Evolutionary conservation across 306 rosid genomes (phyloP).

Genomic region (Pyrus pyrifolia): DNA sequence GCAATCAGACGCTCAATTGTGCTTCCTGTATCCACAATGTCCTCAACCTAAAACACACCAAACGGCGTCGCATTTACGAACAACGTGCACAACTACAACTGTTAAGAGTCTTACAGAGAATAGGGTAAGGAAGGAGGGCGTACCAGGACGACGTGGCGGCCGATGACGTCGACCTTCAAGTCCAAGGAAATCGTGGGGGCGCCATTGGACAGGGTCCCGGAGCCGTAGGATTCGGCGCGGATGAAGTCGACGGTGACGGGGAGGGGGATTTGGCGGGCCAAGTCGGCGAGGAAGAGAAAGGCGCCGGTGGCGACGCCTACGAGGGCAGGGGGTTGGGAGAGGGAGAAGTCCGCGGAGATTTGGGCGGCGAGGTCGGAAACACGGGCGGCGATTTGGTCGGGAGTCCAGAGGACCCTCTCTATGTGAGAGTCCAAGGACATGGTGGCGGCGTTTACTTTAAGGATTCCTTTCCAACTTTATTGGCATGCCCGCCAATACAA

Average conservation of each 20-base stretch:
- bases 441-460: not conserved
- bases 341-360: slow-evolving; percentile 37
- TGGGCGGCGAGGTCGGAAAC: slow-evolving; percentile 58
- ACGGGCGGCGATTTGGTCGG: slow-evolving; percentile 58
- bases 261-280: slow-evolving; percentile 55
- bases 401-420: slow-evolving; percentile 53
- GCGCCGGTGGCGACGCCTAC: slow-evolving; percentile 93
- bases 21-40: slow-evolving; percentile 75
- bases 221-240: slow-evolving; percentile 72
- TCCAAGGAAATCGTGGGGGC: slow-evolving; percentile 54
- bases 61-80: not conserved
- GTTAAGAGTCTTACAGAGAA: not conserved
- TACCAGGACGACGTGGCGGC: slow-evolving; percentile 75
- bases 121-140: not conserved
- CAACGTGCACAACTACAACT: not conserved
- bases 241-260: slow-evolving; percentile 61
- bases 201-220: slow-evolving; percentile 50
- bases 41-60: slow-evolving; percentile 51
- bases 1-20: slow-evolving; percentile 47
- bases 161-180: slow-evolving; percentile 55
- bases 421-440: slow-evolving; percentile 48
- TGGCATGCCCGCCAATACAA: too few species aligned
- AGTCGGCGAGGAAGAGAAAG: slow-evolving; percentile 71
- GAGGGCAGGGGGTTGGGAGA: slow-evolving; percentile 38
- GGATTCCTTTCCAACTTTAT: too few species aligned